Percentiles rank a stretch among this genome's conserved stretches.
Conservation (phyloP, 108 stramenopile species). For the Cyclotella cryptica region DNA sequence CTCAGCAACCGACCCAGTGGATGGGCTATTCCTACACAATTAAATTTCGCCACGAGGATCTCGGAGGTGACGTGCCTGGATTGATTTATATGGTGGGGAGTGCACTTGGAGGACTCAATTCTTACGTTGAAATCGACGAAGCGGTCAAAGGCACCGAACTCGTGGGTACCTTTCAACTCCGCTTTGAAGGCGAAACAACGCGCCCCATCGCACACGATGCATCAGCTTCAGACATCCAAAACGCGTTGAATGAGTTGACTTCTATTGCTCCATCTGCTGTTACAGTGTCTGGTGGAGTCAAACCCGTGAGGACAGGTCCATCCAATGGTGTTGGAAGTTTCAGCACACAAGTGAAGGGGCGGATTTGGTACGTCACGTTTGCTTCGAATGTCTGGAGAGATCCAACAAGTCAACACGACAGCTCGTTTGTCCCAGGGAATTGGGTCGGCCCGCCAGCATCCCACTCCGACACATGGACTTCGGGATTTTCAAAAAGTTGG, state of each 20-base stretch:
- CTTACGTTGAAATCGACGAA: slow-evolving; percentile 41
- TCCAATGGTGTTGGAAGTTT: slow-evolving; percentile 44
- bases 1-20: slow-evolving; percentile 55
- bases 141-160: slow-evolving; percentile 58
- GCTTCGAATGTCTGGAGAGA: slow-evolving; percentile 76
- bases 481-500: slow-evolving; percentile 85
- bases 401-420: slow-evolving; percentile 64
- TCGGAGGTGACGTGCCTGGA: slow-evolving; percentile 66
- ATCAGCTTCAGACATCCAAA: slow-evolving; percentile 63
- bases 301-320: slow-evolving; percentile 50
- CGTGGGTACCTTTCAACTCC: slow-evolving; percentile 77
- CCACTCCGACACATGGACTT: slow-evolving; percentile 73
- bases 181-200: slow-evolving; percentile 79
- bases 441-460: slow-evolving; percentile 64
- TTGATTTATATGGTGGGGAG: slow-evolving; percentile 33
- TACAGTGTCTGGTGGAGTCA: slow-evolving; percentile 62
- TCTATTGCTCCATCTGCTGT: slow-evolving; percentile 77
- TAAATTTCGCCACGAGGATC: slow-evolving; percentile 59
- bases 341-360: slow-evolving; percentile 77
- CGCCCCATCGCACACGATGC: slow-evolving; percentile 73
- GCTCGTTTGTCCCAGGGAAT: slow-evolving; percentile 72
- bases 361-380: slow-evolving; percentile 83
- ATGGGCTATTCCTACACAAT: slow-evolving; percentile 73
- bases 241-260: slow-evolving; percentile 67
- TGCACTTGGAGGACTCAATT: slow-evolving; percentile 37